Evolutionary conservation across 1,139 yeast species (phyloP).

Genomic region (Torulaspora globosa): DNA sequence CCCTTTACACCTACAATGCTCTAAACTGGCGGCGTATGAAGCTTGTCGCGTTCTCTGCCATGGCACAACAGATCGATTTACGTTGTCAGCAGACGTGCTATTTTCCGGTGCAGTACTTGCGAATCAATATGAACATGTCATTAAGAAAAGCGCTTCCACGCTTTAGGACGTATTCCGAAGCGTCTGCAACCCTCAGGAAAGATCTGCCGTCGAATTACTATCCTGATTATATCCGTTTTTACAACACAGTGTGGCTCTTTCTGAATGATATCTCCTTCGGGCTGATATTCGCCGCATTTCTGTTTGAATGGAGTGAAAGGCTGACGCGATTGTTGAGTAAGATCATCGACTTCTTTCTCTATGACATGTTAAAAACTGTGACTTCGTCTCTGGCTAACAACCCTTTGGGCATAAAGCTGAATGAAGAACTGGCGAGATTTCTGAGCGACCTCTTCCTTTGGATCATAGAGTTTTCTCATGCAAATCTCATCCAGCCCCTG

Average conservation of each 20-base stretch:
- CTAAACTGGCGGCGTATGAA: slow-evolving; percentile 39
- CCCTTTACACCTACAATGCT: slow-evolving; percentile 39
- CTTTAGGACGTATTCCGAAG: slow-evolving; percentile 20
- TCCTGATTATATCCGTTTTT: slow-evolving; percentile 81
- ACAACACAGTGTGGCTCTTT: slow-evolving; percentile 85
- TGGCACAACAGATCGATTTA: slow-evolving; percentile 73
- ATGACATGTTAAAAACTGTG: slow-evolving; percentile 43
- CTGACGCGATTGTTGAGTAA: slow-evolving; percentile 22
- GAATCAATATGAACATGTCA: slow-evolving; percentile 41
- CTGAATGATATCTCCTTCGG: slow-evolving; percentile 81
- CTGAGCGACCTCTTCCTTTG: slow-evolving; percentile 83
- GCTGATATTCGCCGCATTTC: slow-evolving; percentile 49
- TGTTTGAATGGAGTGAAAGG: slow-evolving; percentile 45
- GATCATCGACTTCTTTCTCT: slow-evolving; percentile 25
- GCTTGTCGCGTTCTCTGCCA: slow-evolving; percentile 51
- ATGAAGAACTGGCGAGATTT: slow-evolving; percentile 79
- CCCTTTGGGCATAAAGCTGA: slow-evolving; percentile 93
- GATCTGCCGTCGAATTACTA: slow-evolving; percentile 36
- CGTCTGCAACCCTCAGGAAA: slow-evolving; percentile 11
- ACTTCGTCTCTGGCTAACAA: slow-evolving; percentile 78
- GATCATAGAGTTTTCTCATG: slow-evolving; percentile 73
- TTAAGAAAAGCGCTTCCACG: slow-evolving; percentile 38
- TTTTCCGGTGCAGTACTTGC: slow-evolving; percentile 76
- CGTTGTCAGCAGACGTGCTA: slow-evolving; percentile 72
- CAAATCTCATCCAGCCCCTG: slow-evolving; percentile 31